Evolutionary conservation across 2,329 filamentous ascomycete genomes (phyloP), one percentile per base, ranked within the genome.

Genomic region (Colletotrichum liriopes): DNA sequence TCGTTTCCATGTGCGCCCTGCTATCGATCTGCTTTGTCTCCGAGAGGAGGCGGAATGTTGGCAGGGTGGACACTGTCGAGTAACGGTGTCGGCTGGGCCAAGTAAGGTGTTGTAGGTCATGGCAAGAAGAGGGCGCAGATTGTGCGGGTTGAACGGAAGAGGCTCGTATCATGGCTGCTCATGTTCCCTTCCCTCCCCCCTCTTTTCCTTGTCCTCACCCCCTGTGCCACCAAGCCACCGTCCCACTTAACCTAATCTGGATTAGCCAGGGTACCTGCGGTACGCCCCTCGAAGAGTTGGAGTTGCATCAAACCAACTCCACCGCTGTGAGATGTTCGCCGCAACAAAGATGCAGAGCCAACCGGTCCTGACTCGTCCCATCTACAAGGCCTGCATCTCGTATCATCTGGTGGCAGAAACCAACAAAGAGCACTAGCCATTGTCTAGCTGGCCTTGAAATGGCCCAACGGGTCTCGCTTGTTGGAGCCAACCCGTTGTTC

Each of bases 281-380:
- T 29, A 37, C 8, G 45, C 26, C 45, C 1, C 16, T 26, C 26
- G 41, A 45, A 23, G 23, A 8, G 29, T 32, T 60, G 56, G 39
- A 35, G 59, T 43, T n/a, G 39, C 55, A 35, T 37, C 20, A 39
- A 39, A 39, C 35, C 54, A 56, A 9, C 52, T 39, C 32, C 52
- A 56, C 32, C 52, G 20, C 32, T 55, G 5, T 16, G 51, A 54
- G 8, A 23, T 18, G 51, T 54, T 4, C 16, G 18, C 4, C 26
- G 14, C 20, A 55, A 20, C 8, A 32, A 56, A 66, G 43, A 61
- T 26, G 60, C 14, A 71, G 32, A 39, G 39, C 39, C 60, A 26
- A 47, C 43, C n/a, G 20, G 18, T 55, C 39, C 54, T 71, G 66
- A 70, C 67, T 71, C 67, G 54, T 73, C 55, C 71, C 43, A 66